Evolutionary conservation across 805 yeast genomes (phyloP).

Genomic region (Candida bentonensis): DNA sequence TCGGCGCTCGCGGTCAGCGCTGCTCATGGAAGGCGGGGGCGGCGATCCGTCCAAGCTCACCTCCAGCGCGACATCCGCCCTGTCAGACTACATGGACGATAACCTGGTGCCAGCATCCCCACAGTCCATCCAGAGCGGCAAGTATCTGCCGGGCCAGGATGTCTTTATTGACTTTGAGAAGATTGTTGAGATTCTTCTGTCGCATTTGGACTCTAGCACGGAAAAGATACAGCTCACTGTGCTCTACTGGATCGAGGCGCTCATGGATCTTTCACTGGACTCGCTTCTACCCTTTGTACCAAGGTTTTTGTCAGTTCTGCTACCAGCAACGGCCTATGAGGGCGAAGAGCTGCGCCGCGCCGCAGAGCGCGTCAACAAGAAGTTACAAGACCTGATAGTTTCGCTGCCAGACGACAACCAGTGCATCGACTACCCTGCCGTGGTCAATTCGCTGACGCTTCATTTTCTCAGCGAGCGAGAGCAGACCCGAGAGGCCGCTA

Average conservation of each 20-base stretch:
- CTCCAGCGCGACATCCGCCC: neutral
- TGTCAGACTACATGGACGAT: neutral
- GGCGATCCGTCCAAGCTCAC: conserved; percentile 2
- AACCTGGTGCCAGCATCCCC: conserved; percentile 1
- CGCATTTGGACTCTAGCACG: conserved; percentile 61
- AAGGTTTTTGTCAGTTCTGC: conserved; percentile 52
- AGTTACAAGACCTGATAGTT: conserved; percentile 38
- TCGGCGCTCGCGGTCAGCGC: neutral
- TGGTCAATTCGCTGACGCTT: conserved; percentile 55
- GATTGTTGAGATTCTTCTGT: conserved; percentile 67
- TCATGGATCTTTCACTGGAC: conserved; percentile 59
- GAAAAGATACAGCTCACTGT: conserved; percentile 68
- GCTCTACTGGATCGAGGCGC: conserved; percentile 65
- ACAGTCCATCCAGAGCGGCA: conserved; percentile 19
- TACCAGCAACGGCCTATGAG: conserved; percentile 47
- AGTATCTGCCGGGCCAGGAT: conserved; percentile 67
- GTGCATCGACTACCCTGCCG: conserved; percentile 37
- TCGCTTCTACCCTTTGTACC: conserved; percentile 66
- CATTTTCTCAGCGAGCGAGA: conserved; percentile 69
- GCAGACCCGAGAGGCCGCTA: conserved; percentile 64
- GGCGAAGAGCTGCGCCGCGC: conserved; percentile 34
- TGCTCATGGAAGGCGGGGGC: neutral
- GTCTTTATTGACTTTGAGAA: conserved; percentile 66
- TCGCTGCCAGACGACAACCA: conserved; percentile 22
- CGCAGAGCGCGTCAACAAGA: conserved; percentile 43